Conservation (phyloP, 2,329 filamentous ascomycete species). For the Cordyceps sp. region DNA sequence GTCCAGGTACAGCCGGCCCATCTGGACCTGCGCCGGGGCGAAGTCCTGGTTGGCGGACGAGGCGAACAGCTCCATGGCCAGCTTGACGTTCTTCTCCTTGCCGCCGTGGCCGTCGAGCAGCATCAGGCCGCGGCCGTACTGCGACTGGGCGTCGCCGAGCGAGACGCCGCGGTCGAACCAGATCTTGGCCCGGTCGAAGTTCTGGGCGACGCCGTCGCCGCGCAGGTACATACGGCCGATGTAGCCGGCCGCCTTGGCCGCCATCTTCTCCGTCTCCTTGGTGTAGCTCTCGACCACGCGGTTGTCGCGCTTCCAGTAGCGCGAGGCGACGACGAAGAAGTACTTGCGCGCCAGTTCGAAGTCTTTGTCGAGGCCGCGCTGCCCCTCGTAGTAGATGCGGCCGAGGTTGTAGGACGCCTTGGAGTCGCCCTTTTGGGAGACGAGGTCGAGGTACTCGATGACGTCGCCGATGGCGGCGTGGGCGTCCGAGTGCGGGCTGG, state of each 20-base stretch:
- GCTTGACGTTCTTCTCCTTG: constrained; percentile 47
- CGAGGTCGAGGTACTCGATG: constrained; percentile 80
- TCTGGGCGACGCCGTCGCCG: constrained; percentile 69
- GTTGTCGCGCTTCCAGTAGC: constrained; percentile 72
- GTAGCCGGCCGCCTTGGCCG: constrained; percentile 71
- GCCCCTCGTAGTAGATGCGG: constrained; percentile 76
- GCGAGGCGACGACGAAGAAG: constrained; percentile 62
- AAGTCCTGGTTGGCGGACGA: constrained; percentile 70
- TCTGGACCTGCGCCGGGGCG: constrained; percentile 62
- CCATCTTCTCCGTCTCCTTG: constrained; percentile 57
- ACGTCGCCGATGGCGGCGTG: constrained; percentile 85
- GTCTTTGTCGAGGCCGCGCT: constrained; percentile 57
- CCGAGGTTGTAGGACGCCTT: constrained; percentile 77
- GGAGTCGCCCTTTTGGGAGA: constrained; percentile 78
- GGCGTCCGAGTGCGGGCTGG: constrained; percentile 57
- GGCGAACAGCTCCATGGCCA: constrained; percentile 61
- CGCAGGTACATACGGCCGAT: constrained; percentile 81
- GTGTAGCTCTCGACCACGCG: constrained; percentile 54
- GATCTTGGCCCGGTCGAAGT: constrained; percentile 54
- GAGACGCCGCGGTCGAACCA: constrained; percentile 73
- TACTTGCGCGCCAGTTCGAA: constrained; percentile 60
- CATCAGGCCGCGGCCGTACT: constrained; percentile 73
- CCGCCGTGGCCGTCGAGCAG: constrained; percentile 64
- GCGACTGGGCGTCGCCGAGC: constrained; percentile 66
- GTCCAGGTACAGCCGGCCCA: constrained; percentile 74